Base-by-base conservation (phyloP, 1,139 yeast species). In the Yamadazyma sp. region DNA sequence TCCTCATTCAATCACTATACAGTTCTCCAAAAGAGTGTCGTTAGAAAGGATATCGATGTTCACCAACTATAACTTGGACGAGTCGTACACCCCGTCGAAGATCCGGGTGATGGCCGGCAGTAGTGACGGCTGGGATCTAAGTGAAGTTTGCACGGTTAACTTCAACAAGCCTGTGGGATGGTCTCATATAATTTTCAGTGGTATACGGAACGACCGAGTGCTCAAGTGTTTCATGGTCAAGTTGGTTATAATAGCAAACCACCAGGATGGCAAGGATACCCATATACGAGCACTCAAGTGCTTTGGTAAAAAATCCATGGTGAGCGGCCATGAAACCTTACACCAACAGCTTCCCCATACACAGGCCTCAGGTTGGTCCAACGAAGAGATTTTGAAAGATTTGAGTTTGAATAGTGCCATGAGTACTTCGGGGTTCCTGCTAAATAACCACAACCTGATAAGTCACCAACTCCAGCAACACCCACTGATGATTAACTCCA, bases 221-320 rank as follows among this genome's bases (percentile, higher is more conserved):
- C 63, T 91, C 41, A 83, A 86, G 51, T 82, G 96, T 44, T 87
- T 84, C 52, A 70, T 83, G 51, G 63, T 92, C 6, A 79, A 88
- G 46, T 56, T 94, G 20, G 64, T 77, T n/a, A 75, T 94, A 18
- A 66, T 82, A 22, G 78, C 88, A 1, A 94, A 92, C 55, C 97
- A 89, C 54, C 98, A 91, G 56, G 92, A 88, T 57, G 99, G 99
- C 34, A 92, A 92, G 56, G 99, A 94, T 60, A 84, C 96, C 2
- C 98, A 89, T 58, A 70, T 94, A 6, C 62, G 98, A 38, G 86
- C 92, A 0, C 70, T 92, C 7, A 52, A 63, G 36, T 64, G 73
- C 43, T 68, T 64, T 51, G 73, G 74, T 4, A 66, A 62, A 44
- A 68, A 66, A 41, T 45, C 62, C 3, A 36, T 51, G 5, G 43